Evolutionary conservation across 2,329 filamentous ascomycete genomes (phyloP), one percentile per base, ranked within the genome.

Genomic region (Hymenoscyphus scutula): DNA sequence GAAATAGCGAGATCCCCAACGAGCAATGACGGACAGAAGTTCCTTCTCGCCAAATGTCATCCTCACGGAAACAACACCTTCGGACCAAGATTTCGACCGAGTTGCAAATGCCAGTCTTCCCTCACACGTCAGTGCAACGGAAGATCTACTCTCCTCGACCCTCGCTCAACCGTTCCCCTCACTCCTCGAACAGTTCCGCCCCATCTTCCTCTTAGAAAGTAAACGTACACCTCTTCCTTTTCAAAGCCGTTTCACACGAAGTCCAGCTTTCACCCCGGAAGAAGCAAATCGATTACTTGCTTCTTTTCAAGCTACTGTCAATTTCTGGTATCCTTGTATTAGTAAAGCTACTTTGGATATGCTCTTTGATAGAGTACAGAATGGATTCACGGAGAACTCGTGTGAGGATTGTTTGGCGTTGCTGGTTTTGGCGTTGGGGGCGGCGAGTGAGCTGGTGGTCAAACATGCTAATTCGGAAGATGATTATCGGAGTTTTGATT

Each of bases 261-360:
- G 38, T 51, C 81, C 80, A 0, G 80, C 79, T 45, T 74, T 79
- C 5, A 75, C 75, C 1, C 67, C 75, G 0, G 72, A 76, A 1
- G 80, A 82, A 6, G 70, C 82, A 1, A 74, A 77, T 17, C 69
- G 69, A 0, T 77, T 80, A 5, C 68, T 82, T 0, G 70, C 74
- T 1, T 76, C 78, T 0, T 84, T 84, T 54, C 75, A 81, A 63
- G 70, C 72, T 2, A 78, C 76, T 37, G 73, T 82, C 51, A 84
- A 83, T 68, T 82, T 82, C 56, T 83, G 80, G 79, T 83, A 83
- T 61, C 81, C 81, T 0, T 81, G 79, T 5, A 76, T 81, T 73
- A 79, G 80, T 0, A 74, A 74, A 53, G 62, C 65, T 0, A 79
- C 78, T 29, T 68, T 81, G 0, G 65, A 73, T 1, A 68, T 66